Conservation (phyloP, 306 rosid genomes). For the Sechiopsis laciniata region DNA sequence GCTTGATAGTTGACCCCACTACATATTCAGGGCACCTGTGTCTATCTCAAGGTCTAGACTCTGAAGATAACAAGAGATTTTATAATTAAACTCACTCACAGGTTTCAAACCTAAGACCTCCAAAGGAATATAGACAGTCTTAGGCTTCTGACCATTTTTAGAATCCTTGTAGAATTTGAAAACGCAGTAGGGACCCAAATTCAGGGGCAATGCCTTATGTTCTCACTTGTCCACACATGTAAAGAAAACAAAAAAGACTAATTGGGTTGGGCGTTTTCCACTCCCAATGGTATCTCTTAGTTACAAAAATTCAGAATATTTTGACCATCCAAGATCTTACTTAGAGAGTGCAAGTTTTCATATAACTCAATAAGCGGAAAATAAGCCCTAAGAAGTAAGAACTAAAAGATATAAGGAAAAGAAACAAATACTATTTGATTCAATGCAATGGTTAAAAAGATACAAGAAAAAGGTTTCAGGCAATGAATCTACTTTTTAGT, state of each 20-base stretch:
- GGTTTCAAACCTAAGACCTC: too few relatives aligned
- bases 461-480: not conserved
- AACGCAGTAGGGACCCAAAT: not conserved
- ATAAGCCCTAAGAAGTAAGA: not conserved
- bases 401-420: not conserved
- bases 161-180: not conserved
- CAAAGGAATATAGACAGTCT: too few relatives aligned
- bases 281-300: not conserved
- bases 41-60: too few relatives aligned
- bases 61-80: too few relatives aligned
- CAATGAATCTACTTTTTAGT: slow-evolving; percentile 6
- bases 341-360: not conserved
- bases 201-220: not conserved
- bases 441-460: not conserved
- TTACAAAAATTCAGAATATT: not conserved
- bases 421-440: not conserved
- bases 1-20: too few relatives aligned
- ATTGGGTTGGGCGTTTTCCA: not conserved
- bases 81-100: too few relatives aligned
- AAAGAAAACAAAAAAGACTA: not conserved
- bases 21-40: too few relatives aligned
- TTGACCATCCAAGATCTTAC: not conserved
- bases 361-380: not conserved
- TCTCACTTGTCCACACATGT: slow-evolving; percentile 12
- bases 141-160: not conserved